Evolutionary conservation across 108 stramenopile species (phyloP).

Genomic region (Pseudonitzschia multistriata): DNA sequence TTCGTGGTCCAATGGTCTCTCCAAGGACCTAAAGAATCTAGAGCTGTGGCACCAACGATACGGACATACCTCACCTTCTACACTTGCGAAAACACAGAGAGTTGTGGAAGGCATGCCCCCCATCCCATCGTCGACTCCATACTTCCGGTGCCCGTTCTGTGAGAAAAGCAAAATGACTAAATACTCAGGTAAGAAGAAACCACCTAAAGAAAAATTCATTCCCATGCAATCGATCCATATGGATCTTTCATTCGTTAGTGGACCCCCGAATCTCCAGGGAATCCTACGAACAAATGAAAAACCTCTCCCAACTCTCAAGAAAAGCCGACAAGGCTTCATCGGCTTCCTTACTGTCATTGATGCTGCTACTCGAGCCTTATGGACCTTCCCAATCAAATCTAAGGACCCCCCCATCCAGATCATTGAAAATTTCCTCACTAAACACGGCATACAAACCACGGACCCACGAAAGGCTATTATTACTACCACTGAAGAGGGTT

Average conservation of each 20-base stretch:
- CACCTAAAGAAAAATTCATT: too few relatives aligned
- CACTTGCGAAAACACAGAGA: too few relatives aligned
- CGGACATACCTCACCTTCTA: too few relatives aligned
- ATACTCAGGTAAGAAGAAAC: too few relatives aligned
- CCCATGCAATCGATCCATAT: neutral
- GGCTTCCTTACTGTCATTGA: constrained; percentile 5
- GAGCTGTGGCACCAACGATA: too few relatives aligned
- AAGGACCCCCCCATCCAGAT: constrained; percentile 11
- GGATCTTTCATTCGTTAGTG: neutral
- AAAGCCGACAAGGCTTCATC: neutral
- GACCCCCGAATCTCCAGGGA: neutral
- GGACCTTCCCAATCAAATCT: neutral
- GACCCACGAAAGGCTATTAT: neutral
- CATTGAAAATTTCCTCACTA: constrained; percentile 5
- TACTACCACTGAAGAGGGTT: neutral
- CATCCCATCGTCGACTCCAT: too few relatives aligned
- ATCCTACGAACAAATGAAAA: too few relatives aligned
- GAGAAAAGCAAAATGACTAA: too few relatives aligned
- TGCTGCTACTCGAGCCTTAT: neutral
- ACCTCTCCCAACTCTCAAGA: neutral
- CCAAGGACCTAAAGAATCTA: too few relatives aligned
- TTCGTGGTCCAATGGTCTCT: too few relatives aligned
- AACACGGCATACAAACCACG: neutral
- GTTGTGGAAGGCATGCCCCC: too few relatives aligned
- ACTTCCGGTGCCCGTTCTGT: too few relatives aligned